Base-by-base conservation (phyloP, 192 early-diverging fungal species). In the Backusella tuberculispora region DNA sequence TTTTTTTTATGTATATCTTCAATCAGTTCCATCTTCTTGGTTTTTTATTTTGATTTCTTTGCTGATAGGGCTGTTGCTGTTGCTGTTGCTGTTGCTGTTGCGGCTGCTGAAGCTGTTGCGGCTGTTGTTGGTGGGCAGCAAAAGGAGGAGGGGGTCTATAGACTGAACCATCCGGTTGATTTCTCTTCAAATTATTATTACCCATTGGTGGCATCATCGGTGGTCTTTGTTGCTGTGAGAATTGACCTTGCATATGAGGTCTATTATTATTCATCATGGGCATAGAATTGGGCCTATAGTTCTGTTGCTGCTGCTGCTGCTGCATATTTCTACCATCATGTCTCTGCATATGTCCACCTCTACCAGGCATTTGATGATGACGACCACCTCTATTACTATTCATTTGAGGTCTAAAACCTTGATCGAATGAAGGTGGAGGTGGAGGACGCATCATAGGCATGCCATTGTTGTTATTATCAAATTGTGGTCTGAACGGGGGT, bases 141-240 rank as follows among this genome's bases (percentile, higher is more conserved):
- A 72, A 72, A 3, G 71, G 71, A 72, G 71, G 71, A 45, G 71
- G 71, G 41, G 71, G 71, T 60, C 71, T 48, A 72, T 72, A 72
- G 13, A 40, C 38, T 1, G 53, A 53, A 8, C 50, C 71, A 44
- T 56, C 71, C 19, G 80, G 70, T 5, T 76, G 76, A 46, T 19
- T 64, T 46, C 65, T 53, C 21, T 74, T 74, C 38, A 29, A 42
- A 21, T 17, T 44, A 74, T 29, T 24, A 63, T 53, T 44, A 48
- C 65, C 65, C 44, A 74, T 66, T 14, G 38, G 19, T 21, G 43
- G 68, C 66, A 67, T 63, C 74, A 47, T 76, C 0, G 38, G 53
- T 50, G 73, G 73, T 41, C 73, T n/a, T 19, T 24, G 37, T 41
- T 72, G 71, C 26, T 67, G 66, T 6, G 41, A 67, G 8, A 46